Evolutionary conservation across 306 rosid species (phyloP), one percentile per base, ranked within the genome.

Genomic region (Canavalia gladiata): DNA sequence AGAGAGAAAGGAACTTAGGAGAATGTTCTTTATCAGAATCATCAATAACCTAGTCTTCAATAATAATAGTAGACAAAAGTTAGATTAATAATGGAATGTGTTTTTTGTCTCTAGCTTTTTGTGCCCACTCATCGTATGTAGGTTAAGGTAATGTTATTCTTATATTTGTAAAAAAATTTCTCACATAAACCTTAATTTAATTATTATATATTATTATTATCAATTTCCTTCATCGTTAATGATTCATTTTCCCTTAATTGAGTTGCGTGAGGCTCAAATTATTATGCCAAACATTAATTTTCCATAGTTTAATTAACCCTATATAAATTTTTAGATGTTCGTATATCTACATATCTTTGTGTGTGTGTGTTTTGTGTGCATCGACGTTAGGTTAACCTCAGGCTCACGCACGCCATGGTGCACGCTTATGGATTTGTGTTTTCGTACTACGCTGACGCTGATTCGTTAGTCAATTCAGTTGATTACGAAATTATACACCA

Each of bases 21-120:
- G 90, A 88, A 91, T 88, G 89, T 88, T 89, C 81, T 87, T 50
- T 82, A 75, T 84, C 71, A 89, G 79, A 81, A 88, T 87, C 87
- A 86, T 75, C 81, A 65, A 77, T 80, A 82, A 75, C 85, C 81
- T 68, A 73, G 91, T 80, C 92, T 75, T 86, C 75, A 80, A 67
- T 49, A 80, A 87, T 66, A 78, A 69, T 86, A 81, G 47, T 78
- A 77, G 88, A 85, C 90, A 92, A 87, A 86, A 85, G 87, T 88
- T 80, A 59, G 75, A 86, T 87, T 88, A 87, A 87, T 77, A 77
- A 87, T 89, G 72, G 87, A 82, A 84, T 86, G 90, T 83, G 89
- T 86, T 83, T 81, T 82, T 90, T 90, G 92, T 89, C 92, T 90
- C 74, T 82, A 47, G 37, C 79, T 63, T 82, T 87, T 84, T 77